Percentiles rank a stretch among this genome's conserved stretches.
phyloP scores from a whole-genome alignment of 345 rosid genomes.

The Camelina sativa region DNA sequence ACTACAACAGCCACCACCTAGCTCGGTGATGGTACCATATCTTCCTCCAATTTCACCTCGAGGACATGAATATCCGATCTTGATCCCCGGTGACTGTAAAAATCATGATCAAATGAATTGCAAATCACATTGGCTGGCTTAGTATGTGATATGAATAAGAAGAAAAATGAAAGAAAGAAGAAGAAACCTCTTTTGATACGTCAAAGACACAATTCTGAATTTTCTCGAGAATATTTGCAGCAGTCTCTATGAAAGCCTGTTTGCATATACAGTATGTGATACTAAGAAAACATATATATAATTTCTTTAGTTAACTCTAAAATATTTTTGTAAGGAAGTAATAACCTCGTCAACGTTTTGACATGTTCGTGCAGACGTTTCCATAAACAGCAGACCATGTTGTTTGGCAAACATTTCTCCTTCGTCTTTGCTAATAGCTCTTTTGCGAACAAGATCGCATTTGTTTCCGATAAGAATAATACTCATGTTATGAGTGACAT shows the following conservation, averaged over 20 bases:
- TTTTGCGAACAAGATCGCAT: conserved; percentile 77
- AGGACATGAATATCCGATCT: conserved; percentile 74
- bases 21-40: conserved; percentile 67
- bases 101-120: not conserved
- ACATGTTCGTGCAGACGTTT: conserved; percentile 96
- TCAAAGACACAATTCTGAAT: conserved; percentile 79
- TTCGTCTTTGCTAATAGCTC: conserved; percentile 96
- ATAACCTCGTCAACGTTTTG: conserved; percentile 95
- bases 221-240: conserved; percentile 81
- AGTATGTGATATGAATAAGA: too few species aligned
- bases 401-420: conserved; percentile 94
- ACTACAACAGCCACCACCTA: conserved; percentile 68
- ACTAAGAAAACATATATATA: not conserved
- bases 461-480: conserved; percentile 89
- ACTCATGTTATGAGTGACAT: conserved; percentile 90
- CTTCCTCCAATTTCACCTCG: conserved; percentile 69
- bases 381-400: conserved; percentile 81
- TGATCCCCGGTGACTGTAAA: conserved; percentile 58
- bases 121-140: not conserved
- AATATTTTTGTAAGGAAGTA: conserved; percentile 8
- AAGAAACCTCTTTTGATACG: conserved; percentile 64
- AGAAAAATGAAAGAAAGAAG: not conserved
- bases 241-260: conserved; percentile 87
- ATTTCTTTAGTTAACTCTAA: not conserved
- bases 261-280: not conserved